phyloP scores from a whole-genome alignment of 176 grass and related monocot species.

The Zea luxurians region DNA sequence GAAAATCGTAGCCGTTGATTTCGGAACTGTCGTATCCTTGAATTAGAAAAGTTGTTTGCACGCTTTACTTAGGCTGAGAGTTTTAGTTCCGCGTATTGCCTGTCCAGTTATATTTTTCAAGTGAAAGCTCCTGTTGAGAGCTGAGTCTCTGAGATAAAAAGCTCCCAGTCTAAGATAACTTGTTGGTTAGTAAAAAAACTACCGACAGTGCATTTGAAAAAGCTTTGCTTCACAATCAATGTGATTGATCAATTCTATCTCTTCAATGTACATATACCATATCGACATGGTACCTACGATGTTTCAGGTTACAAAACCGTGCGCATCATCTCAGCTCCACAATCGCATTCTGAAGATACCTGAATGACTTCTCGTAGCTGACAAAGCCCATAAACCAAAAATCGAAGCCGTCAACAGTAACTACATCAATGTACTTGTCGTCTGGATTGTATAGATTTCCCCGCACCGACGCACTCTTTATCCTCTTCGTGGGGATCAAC shows the following conservation, averaged over 20 bases:
- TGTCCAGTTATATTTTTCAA: slow-evolving; percentile 17
- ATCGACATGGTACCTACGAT: slow-evolving; percentile 43
- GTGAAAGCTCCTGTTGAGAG: slow-evolving; percentile 1
- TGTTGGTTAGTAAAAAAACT: neutral
- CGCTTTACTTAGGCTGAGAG: neutral
- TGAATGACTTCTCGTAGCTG: slow-evolving; percentile 60
- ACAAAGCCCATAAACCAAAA: slow-evolving; percentile 96
- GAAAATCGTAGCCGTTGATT: no score
- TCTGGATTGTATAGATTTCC: slow-evolving; percentile 71
- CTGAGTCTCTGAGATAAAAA: neutral
- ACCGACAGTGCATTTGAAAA: neutral
- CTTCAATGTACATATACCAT: slow-evolving; percentile 45
- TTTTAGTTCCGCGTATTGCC: neutral
- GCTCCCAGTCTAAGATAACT: neutral
- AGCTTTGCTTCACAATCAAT: slow-evolving; percentile 8
- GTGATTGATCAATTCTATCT: slow-evolving; percentile 37
- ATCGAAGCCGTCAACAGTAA: slow-evolving; percentile 77
- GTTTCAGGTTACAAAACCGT: slow-evolving; percentile 13
- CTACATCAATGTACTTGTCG: slow-evolving; percentile 84
- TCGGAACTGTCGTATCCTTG: no score
- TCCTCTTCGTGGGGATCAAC: slow-evolving; percentile 58
- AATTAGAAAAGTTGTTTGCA: slow-evolving; percentile 7
- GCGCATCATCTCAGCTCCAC: slow-evolving; percentile 40
- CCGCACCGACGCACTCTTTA: slow-evolving; percentile 57
- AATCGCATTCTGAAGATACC: slow-evolving; percentile 51